Evolutionary conservation across 306 rosid species (phyloP).

Genomic region (Acacia confusa): DNA sequence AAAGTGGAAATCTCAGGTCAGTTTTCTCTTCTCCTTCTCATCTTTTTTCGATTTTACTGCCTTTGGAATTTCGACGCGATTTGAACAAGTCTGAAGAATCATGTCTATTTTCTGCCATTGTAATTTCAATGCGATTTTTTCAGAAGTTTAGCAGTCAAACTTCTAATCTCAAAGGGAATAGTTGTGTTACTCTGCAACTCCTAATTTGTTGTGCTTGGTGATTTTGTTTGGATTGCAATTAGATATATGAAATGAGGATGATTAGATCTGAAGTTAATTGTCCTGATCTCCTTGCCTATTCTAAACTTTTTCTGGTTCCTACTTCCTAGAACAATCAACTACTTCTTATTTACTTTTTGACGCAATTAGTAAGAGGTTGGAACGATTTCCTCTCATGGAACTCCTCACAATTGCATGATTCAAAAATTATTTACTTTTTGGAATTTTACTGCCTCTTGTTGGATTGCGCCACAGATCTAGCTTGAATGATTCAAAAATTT

Average conservation of each 20-base stretch:
- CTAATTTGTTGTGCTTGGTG: not conserved
- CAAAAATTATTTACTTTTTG: too few species aligned
- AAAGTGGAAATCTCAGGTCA: too few species aligned
- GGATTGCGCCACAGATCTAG: too few species aligned
- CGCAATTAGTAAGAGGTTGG: not conserved
- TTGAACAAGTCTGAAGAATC: too few species aligned
- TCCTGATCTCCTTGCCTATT: not conserved
- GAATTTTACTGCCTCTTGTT: too few species aligned
- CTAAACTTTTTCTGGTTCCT: not conserved
- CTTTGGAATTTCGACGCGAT: too few species aligned
- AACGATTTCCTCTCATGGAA: not conserved
- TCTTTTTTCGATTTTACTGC: too few species aligned
- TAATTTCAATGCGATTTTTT: too few species aligned
- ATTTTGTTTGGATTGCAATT: not conserved
- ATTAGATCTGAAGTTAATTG: not conserved
- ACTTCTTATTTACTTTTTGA: not conserved
- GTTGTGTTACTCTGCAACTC: not conserved
- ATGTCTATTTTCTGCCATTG: too few species aligned
- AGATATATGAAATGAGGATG: not conserved
- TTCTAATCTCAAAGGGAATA: not conserved
- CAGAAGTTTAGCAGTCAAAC: not conserved
- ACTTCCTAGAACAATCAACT: constrained; percentile 10
- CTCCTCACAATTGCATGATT: not conserved
- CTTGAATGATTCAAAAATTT: too few species aligned
- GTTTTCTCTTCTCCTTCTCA: too few species aligned